phyloP scores from a whole-genome alignment of 1,284 basidiomycete species.

The Sparassis latifolia region DNA sequence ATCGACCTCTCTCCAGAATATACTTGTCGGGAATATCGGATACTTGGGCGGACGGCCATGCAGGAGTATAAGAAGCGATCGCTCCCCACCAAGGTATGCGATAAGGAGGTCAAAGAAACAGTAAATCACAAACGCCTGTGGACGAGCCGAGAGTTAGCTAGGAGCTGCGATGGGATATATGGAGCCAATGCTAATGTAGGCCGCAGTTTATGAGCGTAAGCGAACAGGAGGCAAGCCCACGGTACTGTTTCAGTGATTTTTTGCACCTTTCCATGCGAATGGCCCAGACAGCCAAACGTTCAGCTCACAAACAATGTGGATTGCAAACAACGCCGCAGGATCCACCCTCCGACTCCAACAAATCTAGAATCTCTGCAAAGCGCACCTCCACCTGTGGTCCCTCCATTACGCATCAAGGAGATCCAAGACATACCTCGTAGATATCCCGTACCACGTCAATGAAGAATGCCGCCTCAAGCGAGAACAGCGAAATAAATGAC shows the following conservation, averaged over 20 bases:
- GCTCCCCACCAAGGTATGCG: constrained; percentile 88
- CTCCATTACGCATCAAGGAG: too few species aligned
- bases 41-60: constrained; percentile 86
- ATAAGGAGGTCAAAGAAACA: constrained; percentile 83
- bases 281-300: too few species aligned
- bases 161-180: neutral
- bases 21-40: constrained; percentile 79
- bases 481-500: constrained; percentile 91
- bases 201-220: neutral
- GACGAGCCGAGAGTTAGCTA: neutral
- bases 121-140: constrained; percentile 93
- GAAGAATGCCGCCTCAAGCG: constrained; percentile 91
- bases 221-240: too few species aligned
- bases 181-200: neutral
- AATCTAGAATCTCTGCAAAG: too few species aligned
- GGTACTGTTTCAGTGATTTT: too few species aligned
- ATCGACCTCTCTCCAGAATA: constrained; percentile 78
- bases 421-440: constrained; percentile 69
- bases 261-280: too few species aligned
- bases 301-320: too few species aligned
- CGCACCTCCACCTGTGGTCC: too few species aligned
- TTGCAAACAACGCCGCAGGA: too few species aligned
- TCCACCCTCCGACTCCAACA: too few species aligned
- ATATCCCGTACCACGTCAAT: constrained; percentile 94
- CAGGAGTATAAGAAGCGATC: constrained; percentile 84